Evolutionary conservation across 2,329 filamentous ascomycete species (phyloP).

Genomic region (Shiraia bambusicola): DNA sequence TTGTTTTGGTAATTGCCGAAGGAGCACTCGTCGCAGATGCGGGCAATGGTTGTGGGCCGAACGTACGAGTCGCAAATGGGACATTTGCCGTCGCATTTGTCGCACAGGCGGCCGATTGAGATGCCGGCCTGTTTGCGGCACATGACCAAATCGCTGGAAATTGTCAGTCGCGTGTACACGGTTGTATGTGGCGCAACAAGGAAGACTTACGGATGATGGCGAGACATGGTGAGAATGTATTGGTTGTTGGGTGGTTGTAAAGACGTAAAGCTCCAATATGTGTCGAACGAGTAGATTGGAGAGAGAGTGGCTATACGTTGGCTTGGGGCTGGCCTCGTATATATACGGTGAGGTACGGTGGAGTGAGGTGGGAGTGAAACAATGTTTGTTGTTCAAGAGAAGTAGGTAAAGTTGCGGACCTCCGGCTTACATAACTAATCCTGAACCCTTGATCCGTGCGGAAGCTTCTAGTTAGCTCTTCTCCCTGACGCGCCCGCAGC

Average conservation of each 20-base stretch:
- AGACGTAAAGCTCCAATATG: background rate
- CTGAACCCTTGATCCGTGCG: slow-evolving; percentile 27
- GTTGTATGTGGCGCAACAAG: slow-evolving; percentile 4
- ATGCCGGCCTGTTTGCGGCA: slow-evolving; percentile 98
- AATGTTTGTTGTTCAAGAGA: background rate
- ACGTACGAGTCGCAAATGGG: slow-evolving; percentile 99
- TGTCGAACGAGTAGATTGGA: background rate
- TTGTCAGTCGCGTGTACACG: slow-evolving; percentile 18
- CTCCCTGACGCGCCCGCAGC: background rate
- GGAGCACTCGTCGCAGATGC: slow-evolving; percentile 98
- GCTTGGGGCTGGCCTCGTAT: too few relatives aligned
- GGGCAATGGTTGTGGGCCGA: slow-evolving; percentile 91
- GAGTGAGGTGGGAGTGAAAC: background rate
- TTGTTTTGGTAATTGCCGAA: slow-evolving; percentile 99
- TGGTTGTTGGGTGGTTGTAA: slow-evolving; percentile 1
- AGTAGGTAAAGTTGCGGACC: slow-evolving; percentile 15
- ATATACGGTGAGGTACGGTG: background rate
- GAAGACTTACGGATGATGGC: slow-evolving; percentile 79
- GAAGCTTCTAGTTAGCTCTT: slow-evolving; percentile 17
- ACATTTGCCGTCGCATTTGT: slow-evolving; percentile 99
- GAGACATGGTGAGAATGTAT: slow-evolving; percentile 74
- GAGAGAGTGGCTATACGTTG: too few relatives aligned
- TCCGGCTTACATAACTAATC: slow-evolving; percentile 12
- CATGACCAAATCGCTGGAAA: slow-evolving; percentile 87
- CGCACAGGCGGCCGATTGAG: slow-evolving; percentile 96